Evolutionary conservation across 192 early-diverging fungal genomes (phyloP), one percentile per base, ranked within the genome.

Genomic region (Linnemannia hyalina): DNA sequence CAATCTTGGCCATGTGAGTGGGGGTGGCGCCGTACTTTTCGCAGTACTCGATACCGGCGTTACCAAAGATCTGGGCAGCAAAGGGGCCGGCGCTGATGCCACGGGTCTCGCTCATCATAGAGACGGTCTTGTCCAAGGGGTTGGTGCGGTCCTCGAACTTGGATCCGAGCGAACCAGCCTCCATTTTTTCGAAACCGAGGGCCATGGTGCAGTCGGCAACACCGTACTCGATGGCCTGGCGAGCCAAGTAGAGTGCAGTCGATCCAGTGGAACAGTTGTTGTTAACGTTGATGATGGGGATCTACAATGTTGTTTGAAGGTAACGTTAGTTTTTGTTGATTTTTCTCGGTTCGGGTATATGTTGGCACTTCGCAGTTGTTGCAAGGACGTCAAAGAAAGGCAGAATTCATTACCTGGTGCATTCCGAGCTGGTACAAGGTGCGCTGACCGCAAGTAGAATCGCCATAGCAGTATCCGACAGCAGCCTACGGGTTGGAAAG

Each of bases 261-360:
- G 94, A 94, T 8, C 94, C 94, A 75, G 95, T 95, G 6, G 95
- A 92, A 88, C 95, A 94, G 84, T 94, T 95, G 91, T 96, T 96
- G 89, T 95, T 95, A 74, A 94, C 93, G 74, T 95, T 95, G 80
- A 91, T 88, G 88, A 90, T 77, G 38, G 81, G 77, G 35, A 84
- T 80, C 84, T 85, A 79, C 9, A 54, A 70, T 20, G 41, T 36
- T 9, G 15, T 18, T 41, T 70, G 26, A 26, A 54, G 11, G 60
- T 32, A 65, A 35, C 11, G 74, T 80, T 79, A 35, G 7, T 23
- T 22, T 6, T 3, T 22, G 11, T 4, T 6, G 38, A 47, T 60
- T 65, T 26, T n/a, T 29, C 9, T 60, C 18, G n/a, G 20, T 11
- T 38, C 22, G 60, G 13, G 36, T 52, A 70, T 70, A 2, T 75